Percentiles rank a stretch among this genome's conserved stretches.
These are phyloP conservation scores for Dryas alaskensis DNA, from an alignment of 306 rosid genomes.

Conservation along the genomic window DNA sequence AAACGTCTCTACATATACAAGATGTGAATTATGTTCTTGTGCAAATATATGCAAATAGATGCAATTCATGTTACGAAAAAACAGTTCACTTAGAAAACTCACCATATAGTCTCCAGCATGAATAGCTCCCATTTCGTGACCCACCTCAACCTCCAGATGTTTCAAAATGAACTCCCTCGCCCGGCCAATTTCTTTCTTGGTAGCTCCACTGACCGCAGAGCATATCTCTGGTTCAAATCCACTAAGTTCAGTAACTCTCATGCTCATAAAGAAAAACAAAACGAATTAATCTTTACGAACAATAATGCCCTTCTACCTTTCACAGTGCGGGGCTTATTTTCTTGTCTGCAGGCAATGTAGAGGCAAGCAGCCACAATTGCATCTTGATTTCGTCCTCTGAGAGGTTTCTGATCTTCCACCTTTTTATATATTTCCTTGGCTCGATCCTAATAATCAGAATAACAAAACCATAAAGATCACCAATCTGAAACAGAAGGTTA, in stretches of 20 bases:
- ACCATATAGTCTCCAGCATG: slow-evolving; percentile 22
- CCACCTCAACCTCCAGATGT: slow-evolving; percentile 4
- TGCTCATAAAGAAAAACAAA: neutral
- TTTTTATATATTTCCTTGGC: slow-evolving; percentile 14
- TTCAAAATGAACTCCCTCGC: slow-evolving; percentile 4
- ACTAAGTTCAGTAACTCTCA: neutral
- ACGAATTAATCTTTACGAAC: neutral
- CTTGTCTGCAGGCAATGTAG: slow-evolving; percentile 19
- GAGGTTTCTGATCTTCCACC: slow-evolving; percentile 12
- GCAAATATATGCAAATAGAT: neutral
- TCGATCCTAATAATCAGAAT: slow-evolving; percentile 9
- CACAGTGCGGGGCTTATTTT: slow-evolving; percentile 12
- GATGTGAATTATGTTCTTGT: neutral
- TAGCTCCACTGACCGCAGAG: slow-evolving; percentile 8
- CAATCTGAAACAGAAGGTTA: neutral
- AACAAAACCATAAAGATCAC: neutral
- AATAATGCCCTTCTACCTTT: neutral
- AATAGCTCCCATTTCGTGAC: slow-evolving; percentile 4
- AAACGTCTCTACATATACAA: slow-evolving; percentile 13
- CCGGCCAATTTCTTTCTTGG: slow-evolving; percentile 8
- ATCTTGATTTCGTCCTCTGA: slow-evolving; percentile 8
- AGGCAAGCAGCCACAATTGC: slow-evolving; percentile 20
- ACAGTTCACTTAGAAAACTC: neutral
- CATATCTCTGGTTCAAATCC: slow-evolving; percentile 13
- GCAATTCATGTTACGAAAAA: neutral